These are phyloP conservation scores for Aspergillus brasiliensis DNA, from an alignment of 2,329 filamentous ascomycete species.

Conservation along the genomic window DNA sequence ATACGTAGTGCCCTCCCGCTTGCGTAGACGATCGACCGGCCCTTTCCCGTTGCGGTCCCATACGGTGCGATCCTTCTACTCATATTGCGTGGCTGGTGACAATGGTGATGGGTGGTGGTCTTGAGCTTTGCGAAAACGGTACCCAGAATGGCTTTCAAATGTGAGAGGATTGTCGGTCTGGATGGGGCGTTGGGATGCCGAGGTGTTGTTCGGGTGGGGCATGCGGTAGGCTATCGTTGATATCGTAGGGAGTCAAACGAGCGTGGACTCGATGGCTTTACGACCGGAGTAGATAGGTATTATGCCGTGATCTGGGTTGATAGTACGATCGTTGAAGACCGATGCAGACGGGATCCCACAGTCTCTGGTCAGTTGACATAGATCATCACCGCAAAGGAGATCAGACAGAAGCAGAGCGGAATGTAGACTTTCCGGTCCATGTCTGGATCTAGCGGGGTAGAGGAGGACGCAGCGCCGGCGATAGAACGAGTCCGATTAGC, in stretches of 20 bases:
- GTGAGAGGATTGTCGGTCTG: neutral
- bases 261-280: neutral
- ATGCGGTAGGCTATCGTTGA: neutral
- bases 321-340: neutral
- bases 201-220: neutral
- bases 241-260: neutral
- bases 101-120: neutral
- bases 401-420: constrained; percentile 39
- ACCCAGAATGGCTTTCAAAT: neutral
- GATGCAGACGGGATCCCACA: neutral
- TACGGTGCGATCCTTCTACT: neutral
- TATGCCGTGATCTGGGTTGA: neutral
- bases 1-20: neutral
- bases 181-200: constrained; percentile 1
- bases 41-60: neutral
- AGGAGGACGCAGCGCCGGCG: constrained; percentile 8
- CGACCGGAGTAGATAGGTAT: neutral
- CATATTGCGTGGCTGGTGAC: neutral
- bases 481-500: constrained; percentile 16
- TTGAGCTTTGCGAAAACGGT: neutral
- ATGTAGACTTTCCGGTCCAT: constrained; percentile 41
- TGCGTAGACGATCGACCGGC: neutral
- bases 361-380: constrained; percentile 34
- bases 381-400: constrained; percentile 41
- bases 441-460: constrained; percentile 20